Evolutionary conservation across 805 yeast genomes (phyloP).

Genomic region (Dipodascus albidus): DNA sequence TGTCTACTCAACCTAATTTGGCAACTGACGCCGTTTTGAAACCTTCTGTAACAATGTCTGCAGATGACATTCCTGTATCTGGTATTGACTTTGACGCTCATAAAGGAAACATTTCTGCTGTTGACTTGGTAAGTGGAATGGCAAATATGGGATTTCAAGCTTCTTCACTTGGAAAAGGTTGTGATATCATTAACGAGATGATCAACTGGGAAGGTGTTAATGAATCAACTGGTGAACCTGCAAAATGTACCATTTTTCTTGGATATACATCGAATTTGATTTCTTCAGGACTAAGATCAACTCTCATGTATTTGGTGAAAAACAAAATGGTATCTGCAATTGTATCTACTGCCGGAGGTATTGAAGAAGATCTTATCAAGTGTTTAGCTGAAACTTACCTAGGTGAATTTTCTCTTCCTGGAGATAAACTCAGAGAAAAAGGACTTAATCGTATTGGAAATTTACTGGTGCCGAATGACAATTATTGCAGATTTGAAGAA

Average conservation of each 20-base stretch:
- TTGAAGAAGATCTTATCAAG: slow-evolving; percentile 94
- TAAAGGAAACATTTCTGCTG: slow-evolving; percentile 69
- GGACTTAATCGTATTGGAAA: slow-evolving; percentile 98
- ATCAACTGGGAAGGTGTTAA: slow-evolving; percentile 81
- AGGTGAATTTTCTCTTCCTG: slow-evolving; percentile 82
- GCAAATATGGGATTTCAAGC: slow-evolving; percentile 97
- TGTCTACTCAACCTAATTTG: slow-evolving; percentile 40
- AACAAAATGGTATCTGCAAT: slow-evolving; percentile 90
- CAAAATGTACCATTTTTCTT: slow-evolving; percentile 82
- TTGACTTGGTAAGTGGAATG: slow-evolving; percentile 73
- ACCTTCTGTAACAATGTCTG: slow-evolving; percentile 78
- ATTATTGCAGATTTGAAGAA: slow-evolving; percentile 94
- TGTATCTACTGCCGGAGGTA: slow-evolving; percentile 97
- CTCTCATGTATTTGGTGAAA: slow-evolving; percentile 79
- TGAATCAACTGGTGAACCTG: slow-evolving; percentile 38
- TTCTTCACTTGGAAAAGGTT: slow-evolving; percentile 70
- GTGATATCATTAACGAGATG: slow-evolving; percentile 90
- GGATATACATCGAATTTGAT: slow-evolving; percentile 96
- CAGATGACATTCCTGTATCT: slow-evolving; percentile 60
- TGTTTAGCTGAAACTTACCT: slow-evolving; percentile 92
- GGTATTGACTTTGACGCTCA: slow-evolving; percentile 86
- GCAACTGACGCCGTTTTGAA: slow-evolving; percentile 89
- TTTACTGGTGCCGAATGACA: slow-evolving; percentile 92
- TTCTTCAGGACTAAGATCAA: slow-evolving; percentile 88
- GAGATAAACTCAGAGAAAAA: slow-evolving; percentile 73